A percentile compares a stretch with the other conserved stretches of the same genome.
Evolutionary conservation across 208 protist species (phyloP).

Genomic region (Trypanosoma cruzi): DNA sequence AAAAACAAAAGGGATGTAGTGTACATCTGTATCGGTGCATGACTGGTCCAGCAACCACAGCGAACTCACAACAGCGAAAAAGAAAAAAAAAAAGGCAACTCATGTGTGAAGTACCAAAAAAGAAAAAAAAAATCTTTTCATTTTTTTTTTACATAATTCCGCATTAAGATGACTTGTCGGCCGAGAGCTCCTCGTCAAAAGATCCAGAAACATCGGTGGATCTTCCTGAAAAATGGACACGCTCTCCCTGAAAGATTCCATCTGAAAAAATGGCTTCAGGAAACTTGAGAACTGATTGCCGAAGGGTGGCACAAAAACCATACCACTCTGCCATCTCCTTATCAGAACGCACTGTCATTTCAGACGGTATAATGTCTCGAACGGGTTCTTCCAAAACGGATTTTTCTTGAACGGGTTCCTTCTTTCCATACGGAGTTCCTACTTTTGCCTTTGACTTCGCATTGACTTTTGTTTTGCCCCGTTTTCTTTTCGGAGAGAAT

Average conservation of each 20-base stretch:
- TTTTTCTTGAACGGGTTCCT: background rate
- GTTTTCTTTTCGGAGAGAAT: background rate
- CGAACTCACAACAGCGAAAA: no score
- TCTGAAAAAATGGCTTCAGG: slow-evolving; percentile 43
- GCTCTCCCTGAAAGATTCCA: background rate
- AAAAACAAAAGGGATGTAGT: no score
- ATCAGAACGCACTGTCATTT: slow-evolving; percentile 34
- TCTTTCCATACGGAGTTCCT: no score
- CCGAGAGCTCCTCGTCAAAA: background rate
- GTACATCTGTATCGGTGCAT: no score
- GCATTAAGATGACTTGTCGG: background rate
- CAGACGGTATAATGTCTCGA: slow-evolving; percentile 20
- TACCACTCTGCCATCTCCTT: slow-evolving; percentile 78
- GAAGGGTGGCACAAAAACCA: slow-evolving; percentile 52
- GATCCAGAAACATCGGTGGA: background rate
- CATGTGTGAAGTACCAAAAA: background rate
- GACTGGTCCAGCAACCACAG: no score
- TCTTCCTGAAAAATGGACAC: background rate
- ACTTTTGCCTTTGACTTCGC: background rate
- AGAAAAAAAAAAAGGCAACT: slow-evolving; percentile 10
- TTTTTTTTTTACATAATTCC: background rate
- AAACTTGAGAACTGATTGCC: slow-evolving; percentile 36
- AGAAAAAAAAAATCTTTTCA: slow-evolving; percentile 8
- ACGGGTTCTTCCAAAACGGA: background rate
- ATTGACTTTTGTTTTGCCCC: slow-evolving; percentile 1